Base-by-base conservation (phyloP, 2,329 filamentous ascomycete genomes). In the Fusarium mundagurra region DNA sequence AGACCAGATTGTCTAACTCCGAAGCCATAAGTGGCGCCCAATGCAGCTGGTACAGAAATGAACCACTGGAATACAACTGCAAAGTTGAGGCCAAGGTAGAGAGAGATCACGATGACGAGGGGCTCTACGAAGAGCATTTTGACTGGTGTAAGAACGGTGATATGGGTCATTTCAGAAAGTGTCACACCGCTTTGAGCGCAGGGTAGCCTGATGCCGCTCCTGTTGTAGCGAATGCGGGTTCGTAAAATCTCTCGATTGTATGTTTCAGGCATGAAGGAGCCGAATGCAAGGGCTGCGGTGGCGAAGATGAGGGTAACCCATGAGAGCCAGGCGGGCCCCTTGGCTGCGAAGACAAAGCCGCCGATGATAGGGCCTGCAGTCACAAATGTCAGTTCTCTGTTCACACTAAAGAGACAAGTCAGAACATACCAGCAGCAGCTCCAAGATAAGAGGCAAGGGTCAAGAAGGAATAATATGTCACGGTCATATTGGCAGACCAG, bases 191-290 rank as follows among this genome's bases (percentile, higher is more conserved):
- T 61, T 34, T 55, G 58, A 6, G 58, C 58, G 18, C 58, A 61
- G 7, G 58, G 36, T 2, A 61, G 5, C 1, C 47, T 45, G 7
- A 64, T 53, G 1, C 45, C 59, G 16, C 58, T 65, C 20, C 24
- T 53, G 38, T 65, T 65, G 20, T 64, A 64, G 6, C 29, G 62
- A 29, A 64, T 64, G 9, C 62, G 62, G 4, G 59, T 54, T 53
- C 59, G 36, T 18, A 51, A 4, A 7, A 65, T 63, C 18, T 64
- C 36, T 17, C 59, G 58, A 2, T 24, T 22, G 39, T 65, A 53
- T 18, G 62, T 65, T 6, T 65, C 62, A 1, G 62, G 62, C 62
- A 65, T 64, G 33, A 64, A 65, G 8, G 45, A 63, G 6, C 45
- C 45, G 12, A 65, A 65, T 10, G 62, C 62, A 17, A 64, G 36